Percentiles rank a stretch among this genome's conserved stretches.
Conservation (phyloP, 495 filamentous ascomycete genomes). For the Bryoglossum gracile region DNA sequence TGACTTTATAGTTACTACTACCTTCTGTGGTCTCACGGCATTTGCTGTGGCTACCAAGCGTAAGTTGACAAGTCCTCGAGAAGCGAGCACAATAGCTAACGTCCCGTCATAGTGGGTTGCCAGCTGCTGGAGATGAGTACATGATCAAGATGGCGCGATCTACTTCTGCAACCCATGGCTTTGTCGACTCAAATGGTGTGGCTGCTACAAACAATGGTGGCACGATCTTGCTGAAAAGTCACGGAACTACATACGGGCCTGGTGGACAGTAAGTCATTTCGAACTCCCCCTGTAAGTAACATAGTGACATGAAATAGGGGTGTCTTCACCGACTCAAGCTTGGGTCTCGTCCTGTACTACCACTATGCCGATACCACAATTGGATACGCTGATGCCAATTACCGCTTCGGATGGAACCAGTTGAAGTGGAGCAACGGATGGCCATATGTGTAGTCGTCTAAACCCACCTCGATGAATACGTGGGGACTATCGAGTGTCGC, state of each 20-base stretch:
- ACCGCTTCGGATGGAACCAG: slow-evolving; percentile 61
- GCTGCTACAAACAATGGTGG: slow-evolving; percentile 54
- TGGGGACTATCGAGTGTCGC: no score
- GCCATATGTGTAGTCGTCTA: slow-evolving; percentile 41
- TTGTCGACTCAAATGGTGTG: slow-evolving; percentile 53
- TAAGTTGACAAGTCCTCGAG: neutral
- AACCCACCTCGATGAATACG: no score
- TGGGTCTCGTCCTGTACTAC: slow-evolving; percentile 59
- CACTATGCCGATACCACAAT: slow-evolving; percentile 60
- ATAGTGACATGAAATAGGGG: no score
- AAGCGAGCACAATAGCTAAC: neutral
- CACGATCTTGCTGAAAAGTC: slow-evolving; percentile 52
- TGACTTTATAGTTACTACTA: slow-evolving; percentile 53
- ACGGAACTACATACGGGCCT: slow-evolving; percentile 60
- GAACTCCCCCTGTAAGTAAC: no score
- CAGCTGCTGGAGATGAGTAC: slow-evolving; percentile 56
- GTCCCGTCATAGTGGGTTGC: slow-evolving; percentile 22
- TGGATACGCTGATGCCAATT: slow-evolving; percentile 56
- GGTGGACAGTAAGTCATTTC: slow-evolving; percentile 56
- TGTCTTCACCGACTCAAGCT: slow-evolving; percentile 39
- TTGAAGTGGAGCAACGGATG: slow-evolving; percentile 60
- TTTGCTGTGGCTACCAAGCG: slow-evolving; percentile 50
- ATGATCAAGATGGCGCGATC: slow-evolving; percentile 58
- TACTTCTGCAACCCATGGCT: slow-evolving; percentile 42
- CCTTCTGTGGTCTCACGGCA: slow-evolving; percentile 56